Evolutionary conservation across 2,329 filamentous ascomycete genomes (phyloP), one percentile per base, ranked within the genome.

Genomic region (Trichoderma semiorbis): DNA sequence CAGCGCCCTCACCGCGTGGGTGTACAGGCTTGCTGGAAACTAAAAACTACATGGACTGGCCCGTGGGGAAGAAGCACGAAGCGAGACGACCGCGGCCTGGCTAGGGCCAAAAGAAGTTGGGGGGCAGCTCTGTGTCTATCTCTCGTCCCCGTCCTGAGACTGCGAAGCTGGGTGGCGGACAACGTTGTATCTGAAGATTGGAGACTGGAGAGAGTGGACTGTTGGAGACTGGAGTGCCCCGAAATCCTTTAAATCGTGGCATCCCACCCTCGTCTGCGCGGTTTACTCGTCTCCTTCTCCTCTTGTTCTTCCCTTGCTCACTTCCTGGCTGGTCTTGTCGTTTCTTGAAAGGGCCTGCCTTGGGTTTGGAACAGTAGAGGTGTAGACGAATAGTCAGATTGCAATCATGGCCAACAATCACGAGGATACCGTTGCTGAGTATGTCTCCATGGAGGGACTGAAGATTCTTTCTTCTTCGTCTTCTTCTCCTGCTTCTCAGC

Each of bases 351-450:
- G 60, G 68, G 24, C 68, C 55, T 64, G 60, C 47, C 68, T 64
- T 64, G 55, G 61, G 68, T 57, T 60, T 64, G 47, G 36, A 43
- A 34, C 7, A 70, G 60, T 43, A 70, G 43, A 70, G 68, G 68
- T 30, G 60, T 34, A 34, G 32, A 64, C 39, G 39, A 57, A 63
- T 39, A 68, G 30, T 55, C 39, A 26, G 32, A 71, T 68, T 55
- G 62, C 70, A 69, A 69, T 24, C 21, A 72, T 72, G 70, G 70
- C 70, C n/a, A 61, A 61, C 57, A 72, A 72, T 18, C 70, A 72
- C 70, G 70, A 72, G 32, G 70, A 72, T 16, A 72, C 70, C 24
- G 70, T 65, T 69, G 63, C 70, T 62, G 63, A 72, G 70, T 72
- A 69, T 7, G 70, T 72, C 18, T 69, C 16, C n/a, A 57, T 14